These are phyloP conservation scores for Houttuynia cordata DNA, from an alignment of 164 flowering plant genomes.

Conservation along the genomic window DNA sequence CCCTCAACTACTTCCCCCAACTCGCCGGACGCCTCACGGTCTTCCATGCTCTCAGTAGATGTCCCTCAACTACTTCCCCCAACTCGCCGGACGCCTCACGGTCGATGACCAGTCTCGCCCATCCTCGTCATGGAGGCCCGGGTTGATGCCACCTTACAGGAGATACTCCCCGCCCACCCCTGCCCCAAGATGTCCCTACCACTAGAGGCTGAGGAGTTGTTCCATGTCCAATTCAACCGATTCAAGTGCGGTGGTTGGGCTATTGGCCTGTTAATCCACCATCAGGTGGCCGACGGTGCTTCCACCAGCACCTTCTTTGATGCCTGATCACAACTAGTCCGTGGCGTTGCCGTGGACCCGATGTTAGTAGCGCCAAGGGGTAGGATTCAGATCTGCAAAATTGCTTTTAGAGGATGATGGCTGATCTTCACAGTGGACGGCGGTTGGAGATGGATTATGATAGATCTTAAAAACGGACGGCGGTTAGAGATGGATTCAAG, in stretches of 20 bases:
- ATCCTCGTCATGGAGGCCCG: slow-evolving; percentile 6
- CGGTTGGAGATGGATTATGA: too few relatives aligned
- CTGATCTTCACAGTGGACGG: too few relatives aligned
- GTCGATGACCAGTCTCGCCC: slow-evolving; percentile 2
- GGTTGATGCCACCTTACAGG: background rate
- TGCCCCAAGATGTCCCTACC: background rate
- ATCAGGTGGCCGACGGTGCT: slow-evolving; percentile 6
- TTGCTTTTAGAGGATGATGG: too few relatives aligned
- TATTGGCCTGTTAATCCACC: slow-evolving; percentile 2
- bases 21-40: slow-evolving; percentile 8
- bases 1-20: slow-evolving; percentile 6
- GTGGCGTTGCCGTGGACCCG: slow-evolving; percentile 1
- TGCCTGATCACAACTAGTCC: slow-evolving; percentile 5
- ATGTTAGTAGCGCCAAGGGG: too few relatives aligned
- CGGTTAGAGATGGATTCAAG: too few relatives aligned
- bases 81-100: slow-evolving; percentile 5
- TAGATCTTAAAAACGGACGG: too few relatives aligned
- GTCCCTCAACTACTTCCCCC: slow-evolving; percentile 5
- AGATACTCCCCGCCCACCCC: slow-evolving; percentile 5
- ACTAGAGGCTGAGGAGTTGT: slow-evolving; percentile 4
- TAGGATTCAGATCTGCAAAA: too few relatives aligned
- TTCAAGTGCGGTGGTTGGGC: slow-evolving; percentile 6
- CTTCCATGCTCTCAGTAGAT: too few relatives aligned
- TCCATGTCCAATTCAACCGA: background rate
- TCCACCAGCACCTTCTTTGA: slow-evolving; percentile 5